Conservation (phyloP, 2,329 filamentous ascomycete genomes). For the Chaetomium sp. region DNA sequence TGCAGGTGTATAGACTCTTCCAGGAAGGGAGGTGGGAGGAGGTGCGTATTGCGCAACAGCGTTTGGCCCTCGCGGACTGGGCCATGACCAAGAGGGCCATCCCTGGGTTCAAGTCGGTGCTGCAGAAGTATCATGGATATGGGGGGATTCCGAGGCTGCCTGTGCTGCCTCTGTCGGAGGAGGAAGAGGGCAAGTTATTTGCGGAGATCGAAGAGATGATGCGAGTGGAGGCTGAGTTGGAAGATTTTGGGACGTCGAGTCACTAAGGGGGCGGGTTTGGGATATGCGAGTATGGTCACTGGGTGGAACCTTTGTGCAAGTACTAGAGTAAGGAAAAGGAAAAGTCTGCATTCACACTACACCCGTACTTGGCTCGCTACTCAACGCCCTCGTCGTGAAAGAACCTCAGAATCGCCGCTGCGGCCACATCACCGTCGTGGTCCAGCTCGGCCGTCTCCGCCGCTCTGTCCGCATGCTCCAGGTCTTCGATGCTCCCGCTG, state of each 20-base stretch:
- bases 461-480: slow-evolving; percentile 63
- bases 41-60: slow-evolving; percentile 1
- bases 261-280: not conserved
- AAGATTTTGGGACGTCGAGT: slow-evolving; percentile 7
- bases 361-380: not conserved
- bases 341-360: not conserved
- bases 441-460: slow-evolving; percentile 61
- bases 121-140: slow-evolving; percentile 15
- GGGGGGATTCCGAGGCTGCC: slow-evolving; percentile 11
- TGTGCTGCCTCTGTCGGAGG: not conserved
- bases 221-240: not conserved
- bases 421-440: slow-evolving; percentile 72
- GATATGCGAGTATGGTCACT: no score
- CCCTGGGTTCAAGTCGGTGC: slow-evolving; percentile 11
- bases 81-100: slow-evolving; percentile 17
- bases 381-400: slow-evolving; percentile 47
- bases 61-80: slow-evolving; percentile 10
- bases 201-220: slow-evolving; percentile 11
- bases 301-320: no score
- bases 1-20: not conserved
- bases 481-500: slow-evolving; percentile 62
- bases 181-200: slow-evolving; percentile 8
- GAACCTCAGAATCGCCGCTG: slow-evolving; percentile 64
- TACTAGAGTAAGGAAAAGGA: not conserved
- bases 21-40: slow-evolving; percentile 9